phyloP scores from a whole-genome alignment of 306 rosid genomes.

The Prosopis cineraria region DNA sequence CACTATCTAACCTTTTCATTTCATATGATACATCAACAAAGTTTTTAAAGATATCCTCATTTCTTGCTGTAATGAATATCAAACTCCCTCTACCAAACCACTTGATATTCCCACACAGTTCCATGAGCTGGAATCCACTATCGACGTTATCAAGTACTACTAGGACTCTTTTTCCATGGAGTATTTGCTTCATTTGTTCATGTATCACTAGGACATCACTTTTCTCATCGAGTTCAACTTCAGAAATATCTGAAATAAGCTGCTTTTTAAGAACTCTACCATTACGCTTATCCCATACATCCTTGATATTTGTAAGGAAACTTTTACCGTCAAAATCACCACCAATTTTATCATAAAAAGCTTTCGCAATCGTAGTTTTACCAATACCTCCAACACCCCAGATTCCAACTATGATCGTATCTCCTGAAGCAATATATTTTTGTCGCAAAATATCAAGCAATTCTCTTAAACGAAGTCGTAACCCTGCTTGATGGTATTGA shows the following conservation, averaged over 20 bases:
- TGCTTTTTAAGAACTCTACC: background rate
- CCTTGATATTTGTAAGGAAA: background rate
- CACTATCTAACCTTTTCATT: background rate
- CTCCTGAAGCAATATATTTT: background rate
- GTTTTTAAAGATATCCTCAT: background rate
- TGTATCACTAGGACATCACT: background rate
- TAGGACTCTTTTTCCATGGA: background rate
- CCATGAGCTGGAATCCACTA: background rate
- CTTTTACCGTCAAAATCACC: background rate
- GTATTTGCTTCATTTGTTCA: background rate
- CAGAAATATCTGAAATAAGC: background rate
- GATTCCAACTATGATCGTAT: background rate
- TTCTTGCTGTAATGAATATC: background rate
- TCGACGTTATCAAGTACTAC: background rate
- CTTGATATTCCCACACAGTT: background rate
- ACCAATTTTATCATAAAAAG: background rate
- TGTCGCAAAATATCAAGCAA: background rate
- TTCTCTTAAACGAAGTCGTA: background rate
- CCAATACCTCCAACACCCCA: background rate
- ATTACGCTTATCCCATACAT: background rate
- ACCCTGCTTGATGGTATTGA: background rate
- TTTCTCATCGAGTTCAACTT: background rate
- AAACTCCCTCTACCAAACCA: background rate
- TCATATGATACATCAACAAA: background rate
- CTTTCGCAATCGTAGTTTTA: background rate